Base-by-base conservation (phyloP, 2,329 filamentous ascomycete genomes). In the Alternaria ventricosa region DNA sequence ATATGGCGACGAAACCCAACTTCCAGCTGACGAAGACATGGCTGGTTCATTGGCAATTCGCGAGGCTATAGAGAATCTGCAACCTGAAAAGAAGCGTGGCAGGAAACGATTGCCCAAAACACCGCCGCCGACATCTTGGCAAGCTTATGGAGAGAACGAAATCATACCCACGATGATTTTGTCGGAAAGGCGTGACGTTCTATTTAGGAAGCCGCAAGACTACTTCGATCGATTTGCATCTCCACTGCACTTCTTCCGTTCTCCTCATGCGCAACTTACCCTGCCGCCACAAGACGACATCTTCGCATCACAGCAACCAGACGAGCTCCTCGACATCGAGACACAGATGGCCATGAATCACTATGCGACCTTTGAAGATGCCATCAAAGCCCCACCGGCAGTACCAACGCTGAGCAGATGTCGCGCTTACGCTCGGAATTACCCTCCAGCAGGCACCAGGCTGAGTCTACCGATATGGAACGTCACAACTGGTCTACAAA, bases 201-300 rank as follows among this genome's bases (percentile, higher is more conserved):
- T 84, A 1, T 86, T 86, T 68, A 67, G 71, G 10, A 80, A 76
- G 47, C 76, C 80, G 11, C 79, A 81, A 44, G 72, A 82, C 55
- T 84, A 79, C 61, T 84, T 84, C 60, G 84, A 86, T 67, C 80
- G 82, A 4, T 86, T 86, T 66, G 83, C 82, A 2, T 85, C 83
- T 6, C 84, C 84, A 4, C 75, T 83, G 4, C 79, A 84, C 46
- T 85, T 85, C 74, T 85, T 86, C 63, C 83, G 84, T 53, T 83
- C 84, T 1, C 76, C 84, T 6, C 73, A 75, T 41, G 74, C 69
- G 13, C 67, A 75, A 20, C 60, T 79, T 20, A 20, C 74, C 12
- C 68, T 66, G 50, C 73, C 77, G 11, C 66, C 68, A 10, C 56
- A 66, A 12, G 75, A 76, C 25, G 67, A 79, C 36, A 36, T 61